These are phyloP conservation scores for Cicer arietinum DNA, from an alignment of 306 rosid species.

Conservation along the genomic window DNA sequence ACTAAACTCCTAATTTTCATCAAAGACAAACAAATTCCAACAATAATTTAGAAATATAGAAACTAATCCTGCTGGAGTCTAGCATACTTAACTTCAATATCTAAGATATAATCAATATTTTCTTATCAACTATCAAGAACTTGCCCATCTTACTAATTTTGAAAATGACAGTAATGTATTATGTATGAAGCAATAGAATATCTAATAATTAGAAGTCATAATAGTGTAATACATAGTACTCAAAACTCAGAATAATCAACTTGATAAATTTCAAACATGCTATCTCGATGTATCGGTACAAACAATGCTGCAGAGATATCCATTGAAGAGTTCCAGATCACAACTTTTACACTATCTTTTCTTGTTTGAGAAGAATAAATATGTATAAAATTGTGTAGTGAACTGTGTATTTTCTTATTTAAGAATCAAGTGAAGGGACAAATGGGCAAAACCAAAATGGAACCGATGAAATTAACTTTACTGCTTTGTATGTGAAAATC, in stretches of 20 bases:
- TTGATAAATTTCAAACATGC: no score
- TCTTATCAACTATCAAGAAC: not conserved
- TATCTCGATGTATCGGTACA: no score
- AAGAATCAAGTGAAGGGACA: not conserved
- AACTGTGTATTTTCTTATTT: no score
- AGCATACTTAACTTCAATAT: not conserved
- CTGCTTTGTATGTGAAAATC: slow-evolving; percentile 18
- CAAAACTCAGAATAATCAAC: no score
- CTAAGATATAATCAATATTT: not conserved
- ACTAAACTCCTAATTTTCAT: not conserved
- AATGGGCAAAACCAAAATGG: slow-evolving; percentile 13
- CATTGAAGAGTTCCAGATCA: no score
- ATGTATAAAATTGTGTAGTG: no score
- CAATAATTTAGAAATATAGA: not conserved
- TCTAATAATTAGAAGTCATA: not conserved
- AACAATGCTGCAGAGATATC: no score
- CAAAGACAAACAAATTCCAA: not conserved
- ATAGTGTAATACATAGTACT: not conserved
- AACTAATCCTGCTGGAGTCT: not conserved
- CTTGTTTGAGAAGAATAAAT: no score
- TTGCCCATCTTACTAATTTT: not conserved
- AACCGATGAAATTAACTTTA: slow-evolving; percentile 20
- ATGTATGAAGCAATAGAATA: not conserved
- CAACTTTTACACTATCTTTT: no score
- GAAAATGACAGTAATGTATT: not conserved